Conservation (phyloP, 2,329 filamentous ascomycete genomes). For the Coniochaeta sp. region DNA sequence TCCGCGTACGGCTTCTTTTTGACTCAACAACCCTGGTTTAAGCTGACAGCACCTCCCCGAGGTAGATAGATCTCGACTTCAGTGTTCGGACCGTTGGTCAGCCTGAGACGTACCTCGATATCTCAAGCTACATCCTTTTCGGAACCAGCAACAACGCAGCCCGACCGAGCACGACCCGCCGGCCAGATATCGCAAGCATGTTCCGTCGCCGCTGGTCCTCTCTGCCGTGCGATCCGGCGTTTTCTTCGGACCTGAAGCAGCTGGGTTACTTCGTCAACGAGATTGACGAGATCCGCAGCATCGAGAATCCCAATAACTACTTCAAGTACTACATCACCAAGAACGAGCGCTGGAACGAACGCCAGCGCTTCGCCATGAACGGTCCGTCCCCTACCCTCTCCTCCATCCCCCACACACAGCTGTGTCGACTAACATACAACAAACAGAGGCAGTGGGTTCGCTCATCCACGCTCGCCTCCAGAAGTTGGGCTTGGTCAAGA, state of each 20-base stretch:
- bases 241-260: conserved; percentile 55
- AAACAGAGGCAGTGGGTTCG: conserved; percentile 56
- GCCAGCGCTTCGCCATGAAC: conserved; percentile 69
- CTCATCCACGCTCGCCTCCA: conserved; percentile 58
- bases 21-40: too few relatives aligned
- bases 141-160: too few relatives aligned
- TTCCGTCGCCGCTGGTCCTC: conserved; percentile 64
- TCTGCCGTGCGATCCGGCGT: conserved; percentile 64
- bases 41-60: too few relatives aligned
- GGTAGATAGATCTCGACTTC: too few relatives aligned
- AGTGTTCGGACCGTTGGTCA: too few relatives aligned
- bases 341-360: conserved; percentile 70
- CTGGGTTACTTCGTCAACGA: conserved; percentile 80
- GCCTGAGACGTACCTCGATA: too few relatives aligned
- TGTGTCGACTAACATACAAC: conserved; percentile 1
- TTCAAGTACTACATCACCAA: conserved; percentile 70
- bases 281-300: conserved; percentile 66
- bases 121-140: too few relatives aligned
- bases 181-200: conserved; percentile 49
- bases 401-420: neutral
- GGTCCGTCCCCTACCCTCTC: conserved; percentile 35
- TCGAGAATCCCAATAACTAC: conserved; percentile 58
- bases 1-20: too few relatives aligned
- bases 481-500: conserved; percentile 49
- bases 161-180: too few relatives aligned